Evolutionary conservation across 768 basidiomycete genomes (phyloP).

Genomic region (Collybia mongolica): DNA sequence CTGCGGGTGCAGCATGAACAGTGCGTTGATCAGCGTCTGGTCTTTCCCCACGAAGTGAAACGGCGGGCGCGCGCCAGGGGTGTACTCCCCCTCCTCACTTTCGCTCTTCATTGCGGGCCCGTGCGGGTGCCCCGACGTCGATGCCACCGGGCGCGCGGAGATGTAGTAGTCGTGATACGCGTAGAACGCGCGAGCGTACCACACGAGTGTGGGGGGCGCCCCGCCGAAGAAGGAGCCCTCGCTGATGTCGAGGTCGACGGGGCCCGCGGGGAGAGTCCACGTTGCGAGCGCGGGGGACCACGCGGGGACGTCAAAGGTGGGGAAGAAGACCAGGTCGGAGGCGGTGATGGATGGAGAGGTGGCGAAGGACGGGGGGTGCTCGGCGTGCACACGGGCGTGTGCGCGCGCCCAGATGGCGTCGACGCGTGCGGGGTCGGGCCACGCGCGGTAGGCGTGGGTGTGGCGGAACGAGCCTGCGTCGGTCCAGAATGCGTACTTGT

Average conservation of each 20-base stretch:
- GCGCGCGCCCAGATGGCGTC: slow-evolving; percentile 32
- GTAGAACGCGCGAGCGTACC: slow-evolving; percentile 47
- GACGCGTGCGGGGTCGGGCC: slow-evolving; percentile 46
- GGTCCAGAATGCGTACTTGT: slow-evolving; percentile 58
- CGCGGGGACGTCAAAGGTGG: slow-evolving; percentile 35
- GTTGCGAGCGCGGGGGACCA: not conserved
- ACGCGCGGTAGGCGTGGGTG: slow-evolving; percentile 39
- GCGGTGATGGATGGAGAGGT: not conserved
- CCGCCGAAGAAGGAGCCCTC: slow-evolving; percentile 67
- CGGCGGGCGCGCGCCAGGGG: not conserved
- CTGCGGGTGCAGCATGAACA: slow-evolving; percentile 43
- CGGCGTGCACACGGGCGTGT: not conserved
- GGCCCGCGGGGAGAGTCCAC: slow-evolving; percentile 31
- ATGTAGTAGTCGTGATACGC: slow-evolving; percentile 53
- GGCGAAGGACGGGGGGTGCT: not conserved
- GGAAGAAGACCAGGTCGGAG: slow-evolving; percentile 46
- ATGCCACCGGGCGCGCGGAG: slow-evolving; percentile 21
- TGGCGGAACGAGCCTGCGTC: slow-evolving; percentile 54
- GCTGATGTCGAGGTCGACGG: slow-evolving; percentile 43
- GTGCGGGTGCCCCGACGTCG: slow-evolving; percentile 33
- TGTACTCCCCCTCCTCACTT: too few relatives aligned
- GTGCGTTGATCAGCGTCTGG: slow-evolving; percentile 50
- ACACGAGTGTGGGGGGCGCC: slow-evolving; percentile 37
- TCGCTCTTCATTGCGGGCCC: not conserved
- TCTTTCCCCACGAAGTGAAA: slow-evolving; percentile 55